Conservation (phyloP, 2,329 filamentous ascomycete genomes). For the Fusarium cicatricum region DNA sequence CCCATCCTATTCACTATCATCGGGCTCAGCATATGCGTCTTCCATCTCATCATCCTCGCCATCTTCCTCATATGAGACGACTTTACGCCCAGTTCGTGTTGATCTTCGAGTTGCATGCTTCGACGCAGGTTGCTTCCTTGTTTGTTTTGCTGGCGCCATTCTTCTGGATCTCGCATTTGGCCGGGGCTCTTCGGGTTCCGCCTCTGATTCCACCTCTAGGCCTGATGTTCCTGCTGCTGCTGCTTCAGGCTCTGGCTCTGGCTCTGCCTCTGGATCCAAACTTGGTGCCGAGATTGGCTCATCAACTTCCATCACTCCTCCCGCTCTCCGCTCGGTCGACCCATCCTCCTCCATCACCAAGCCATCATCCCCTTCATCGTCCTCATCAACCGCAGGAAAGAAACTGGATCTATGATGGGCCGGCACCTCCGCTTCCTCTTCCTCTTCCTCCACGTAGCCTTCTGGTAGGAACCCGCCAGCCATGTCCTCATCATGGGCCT, state of each 20-base stretch:
- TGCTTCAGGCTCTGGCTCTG: background rate
- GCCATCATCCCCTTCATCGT: conserved; percentile 48
- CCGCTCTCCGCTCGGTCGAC: background rate
- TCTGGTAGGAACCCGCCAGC: conserved; percentile 70
- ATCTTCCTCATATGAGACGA: conserved; percentile 22
- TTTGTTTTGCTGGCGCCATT: conserved; percentile 5
- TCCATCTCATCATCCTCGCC: conserved; percentile 21
- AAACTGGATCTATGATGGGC: conserved; percentile 53
- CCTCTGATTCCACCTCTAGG: conserved; percentile 2
- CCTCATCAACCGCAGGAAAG: conserved; percentile 58
- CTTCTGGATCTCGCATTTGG: conserved; percentile 9
- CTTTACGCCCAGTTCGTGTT: conserved; percentile 26
- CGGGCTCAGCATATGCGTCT: conserved; percentile 16
- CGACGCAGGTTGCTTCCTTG: background rate
- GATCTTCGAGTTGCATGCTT: conserved; percentile 26
- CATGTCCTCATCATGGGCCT: conserved; percentile 57
- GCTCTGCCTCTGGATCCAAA: background rate
- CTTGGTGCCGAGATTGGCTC: background rate
- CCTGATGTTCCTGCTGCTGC: background rate
- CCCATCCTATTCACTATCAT: conserved; percentile 5
- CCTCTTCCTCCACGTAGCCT: conserved; percentile 60
- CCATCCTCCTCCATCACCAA: conserved; percentile 46
- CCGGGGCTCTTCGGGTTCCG: conserved; percentile 9
- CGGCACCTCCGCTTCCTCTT: conserved; percentile 46
- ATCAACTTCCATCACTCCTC: background rate